Conservation (phyloP, 1,139 yeast genomes). For the Torulaspora globosa region DNA sequence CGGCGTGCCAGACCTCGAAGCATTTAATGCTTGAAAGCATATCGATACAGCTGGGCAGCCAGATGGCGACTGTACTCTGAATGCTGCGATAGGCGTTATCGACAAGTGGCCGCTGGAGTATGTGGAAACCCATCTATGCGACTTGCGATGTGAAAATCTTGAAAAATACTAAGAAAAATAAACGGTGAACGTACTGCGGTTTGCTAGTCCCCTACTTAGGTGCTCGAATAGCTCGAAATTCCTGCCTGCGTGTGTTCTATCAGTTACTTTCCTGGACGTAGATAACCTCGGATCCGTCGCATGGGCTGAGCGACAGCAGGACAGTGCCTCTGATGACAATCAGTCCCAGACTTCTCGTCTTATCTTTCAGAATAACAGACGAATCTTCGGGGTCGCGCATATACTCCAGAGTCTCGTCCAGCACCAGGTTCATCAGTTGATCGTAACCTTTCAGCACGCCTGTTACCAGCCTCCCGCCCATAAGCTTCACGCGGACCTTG, state of each 20-base stretch:
- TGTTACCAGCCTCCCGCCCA: conserved; percentile 79
- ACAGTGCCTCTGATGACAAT: conserved; percentile 88
- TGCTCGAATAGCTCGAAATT: neutral
- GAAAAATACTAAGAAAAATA: neutral
- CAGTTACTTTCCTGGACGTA: conserved; percentile 40
- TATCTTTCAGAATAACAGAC: conserved; percentile 40
- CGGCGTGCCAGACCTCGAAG: neutral
- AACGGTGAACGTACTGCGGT: neutral
- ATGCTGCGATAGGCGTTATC: neutral
- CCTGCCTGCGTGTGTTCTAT: neutral
- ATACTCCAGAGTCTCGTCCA: conserved; percentile 76
- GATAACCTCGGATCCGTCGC: conserved; percentile 75
- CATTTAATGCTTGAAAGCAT: neutral
- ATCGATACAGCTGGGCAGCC: neutral
- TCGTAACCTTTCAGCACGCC: conserved; percentile 88
- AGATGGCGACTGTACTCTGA: neutral
- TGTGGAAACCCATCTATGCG: neutral
- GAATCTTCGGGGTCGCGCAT: conserved; percentile 64
- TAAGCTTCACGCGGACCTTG: conserved; percentile 69
- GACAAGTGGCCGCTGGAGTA: neutral
- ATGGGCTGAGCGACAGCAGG: conserved; percentile 75
- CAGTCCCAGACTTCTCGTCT: conserved; percentile 63
- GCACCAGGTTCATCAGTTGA: conserved; percentile 86
- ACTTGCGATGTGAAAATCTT: neutral
- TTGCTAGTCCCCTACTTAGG: neutral